Base-by-base conservation (phyloP, 495 filamentous ascomycete genomes). In the Thozetella sp. region DNA sequence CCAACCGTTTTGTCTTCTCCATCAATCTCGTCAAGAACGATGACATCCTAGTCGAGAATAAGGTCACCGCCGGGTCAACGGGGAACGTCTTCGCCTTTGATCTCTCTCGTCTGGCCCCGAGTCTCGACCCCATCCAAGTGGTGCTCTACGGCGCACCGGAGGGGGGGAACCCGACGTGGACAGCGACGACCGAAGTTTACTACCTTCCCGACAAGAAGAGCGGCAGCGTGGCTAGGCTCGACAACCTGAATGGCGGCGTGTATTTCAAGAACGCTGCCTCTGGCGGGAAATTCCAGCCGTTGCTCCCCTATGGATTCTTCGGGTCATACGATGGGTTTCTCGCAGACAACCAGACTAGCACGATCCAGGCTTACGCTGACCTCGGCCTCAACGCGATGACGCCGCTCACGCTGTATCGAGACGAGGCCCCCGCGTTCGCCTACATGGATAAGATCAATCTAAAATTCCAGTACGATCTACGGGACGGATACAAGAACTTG, bases 291-390 rank as follows among this genome's bases (percentile, higher is more conserved):
- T 75, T 81, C 58, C 65, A 71, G 0, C 75, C 86, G 0, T 58
- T 90, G 19, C 71, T 90, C 22, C 85, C 88, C 17, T 88, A 86
- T 63, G 86, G 86, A 26, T 88, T 81, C 72, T 91, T 88, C 68
- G 80, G 83, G 0, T 76, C 79, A 37, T 88, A 86, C 60, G 80
- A 82, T 25, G 80, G 80, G 58, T 85, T 87, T 45, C 77, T 76
- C 24, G 68, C 75, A 53, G 75, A 72, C 10, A 70, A 71, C 25
- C 63, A 81, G 48, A 68, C 68, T 27, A 62, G 78, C 0, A 67
- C 70, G 22, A 80, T 88, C 63, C 73, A 78, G 54, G 67, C 69
- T 37, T 77, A 82, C 50, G 82, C 82, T 15, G 86, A 80, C 66
- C 60, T 72, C 25, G 79, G 78, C 52, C 61, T 82, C 22, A 76